phyloP scores from a whole-genome alignment of 2,329 filamentous ascomycete species.

The Rutstroemia sp. region DNA sequence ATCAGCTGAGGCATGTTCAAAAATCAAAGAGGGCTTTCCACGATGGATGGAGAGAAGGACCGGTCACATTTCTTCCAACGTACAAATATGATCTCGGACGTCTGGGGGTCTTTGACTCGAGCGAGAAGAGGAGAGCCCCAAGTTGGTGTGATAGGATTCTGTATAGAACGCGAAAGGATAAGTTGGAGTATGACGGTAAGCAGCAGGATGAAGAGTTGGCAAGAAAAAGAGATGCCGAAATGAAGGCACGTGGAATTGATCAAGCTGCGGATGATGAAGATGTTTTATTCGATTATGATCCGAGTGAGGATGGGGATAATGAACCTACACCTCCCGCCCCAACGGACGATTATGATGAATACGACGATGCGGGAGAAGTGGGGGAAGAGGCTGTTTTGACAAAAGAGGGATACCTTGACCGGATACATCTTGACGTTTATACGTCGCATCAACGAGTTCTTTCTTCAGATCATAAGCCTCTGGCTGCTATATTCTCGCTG shows the following conservation, averaged over 20 bases:
- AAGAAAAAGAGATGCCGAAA: constrained; percentile 70
- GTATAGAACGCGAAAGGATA: constrained; percentile 69
- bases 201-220: constrained; percentile 58
- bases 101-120: constrained; percentile 85
- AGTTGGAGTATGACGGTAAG: constrained; percentile 55
- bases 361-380: constrained; percentile 34
- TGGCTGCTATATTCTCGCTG: constrained; percentile 75
- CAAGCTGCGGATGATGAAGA: constrained; percentile 68
- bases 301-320: constrained; percentile 63
- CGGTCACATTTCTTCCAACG: constrained; percentile 82
- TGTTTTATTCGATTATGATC: constrained; percentile 85
- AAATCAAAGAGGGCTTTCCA: constrained; percentile 72
- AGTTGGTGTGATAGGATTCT: constrained; percentile 97
- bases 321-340: constrained; percentile 30
- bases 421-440: constrained; percentile 58
- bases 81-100: constrained; percentile 99
- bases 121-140: constrained; percentile 85
- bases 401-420: constrained; percentile 49
- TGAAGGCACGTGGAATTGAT: constrained; percentile 73
- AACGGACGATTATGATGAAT: constrained; percentile 46
- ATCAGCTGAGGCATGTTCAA: constrained; percentile 74
- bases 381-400: constrained; percentile 42
- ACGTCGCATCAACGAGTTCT: constrained; percentile 81
- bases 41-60: constrained; percentile 86
- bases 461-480: constrained; percentile 92